phyloP scores from a whole-genome alignment of 495 filamentous ascomycete genomes.

The Hypoxylon fragiforme region DNA sequence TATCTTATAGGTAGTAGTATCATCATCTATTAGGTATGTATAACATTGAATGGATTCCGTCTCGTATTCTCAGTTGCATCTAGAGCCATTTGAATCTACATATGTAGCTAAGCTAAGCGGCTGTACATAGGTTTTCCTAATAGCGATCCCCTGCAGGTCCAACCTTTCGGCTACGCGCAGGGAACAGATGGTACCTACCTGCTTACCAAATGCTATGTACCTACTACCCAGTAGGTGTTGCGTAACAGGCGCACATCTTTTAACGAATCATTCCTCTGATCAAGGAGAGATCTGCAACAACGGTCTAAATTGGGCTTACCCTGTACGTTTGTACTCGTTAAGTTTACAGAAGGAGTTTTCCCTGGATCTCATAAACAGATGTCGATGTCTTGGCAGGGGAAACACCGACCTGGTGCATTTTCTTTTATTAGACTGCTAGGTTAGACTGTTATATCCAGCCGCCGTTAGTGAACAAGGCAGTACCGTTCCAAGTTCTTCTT shows the following conservation, averaged over 20 bases:
- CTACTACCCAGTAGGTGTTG: background rate
- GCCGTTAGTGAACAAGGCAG: too few relatives aligned
- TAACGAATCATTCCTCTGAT: constrained; percentile 17
- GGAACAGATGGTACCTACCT: background rate
- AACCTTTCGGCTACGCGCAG: too few relatives aligned
- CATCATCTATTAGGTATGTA: too few relatives aligned
- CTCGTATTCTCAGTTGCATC: too few relatives aligned
- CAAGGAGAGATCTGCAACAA: constrained; percentile 23
- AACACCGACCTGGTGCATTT: background rate
- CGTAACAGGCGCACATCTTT: constrained; percentile 5
- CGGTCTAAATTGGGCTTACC: background rate
- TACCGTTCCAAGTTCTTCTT: background rate
- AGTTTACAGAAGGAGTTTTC: constrained; percentile 9
- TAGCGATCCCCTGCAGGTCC: too few relatives aligned
- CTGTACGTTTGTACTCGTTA: constrained; percentile 19
- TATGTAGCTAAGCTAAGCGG: too few relatives aligned
- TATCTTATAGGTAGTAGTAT: too few relatives aligned
- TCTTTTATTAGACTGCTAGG: background rate
- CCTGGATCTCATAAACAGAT: constrained; percentile 1
- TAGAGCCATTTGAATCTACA: too few relatives aligned
- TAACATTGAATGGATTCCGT: too few relatives aligned
- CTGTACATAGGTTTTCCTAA: too few relatives aligned
- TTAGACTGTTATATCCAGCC: background rate
- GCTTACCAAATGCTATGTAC: too few relatives aligned
- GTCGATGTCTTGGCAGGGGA: constrained; percentile 25